A percentile compares a stretch with the other conserved stretches of the same genome.
phyloP scores from a whole-genome alignment of 1,284 basidiomycete species.

The Puccinia coronata region DNA sequence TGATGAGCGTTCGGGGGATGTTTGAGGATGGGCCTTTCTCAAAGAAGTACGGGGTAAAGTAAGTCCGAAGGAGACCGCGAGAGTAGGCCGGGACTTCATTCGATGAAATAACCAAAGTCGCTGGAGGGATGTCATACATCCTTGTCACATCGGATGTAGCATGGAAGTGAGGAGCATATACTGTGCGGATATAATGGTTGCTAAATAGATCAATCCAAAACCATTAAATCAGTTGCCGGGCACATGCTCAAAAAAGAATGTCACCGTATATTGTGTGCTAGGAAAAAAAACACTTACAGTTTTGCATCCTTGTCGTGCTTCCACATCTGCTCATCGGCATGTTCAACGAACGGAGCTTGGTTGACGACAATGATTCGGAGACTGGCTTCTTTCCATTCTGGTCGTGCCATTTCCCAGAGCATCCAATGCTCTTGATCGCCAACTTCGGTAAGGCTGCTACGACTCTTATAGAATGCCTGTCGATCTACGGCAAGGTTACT shows the following conservation, averaged over 20 bases:
- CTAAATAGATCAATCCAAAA: slow-evolving; percentile 3
- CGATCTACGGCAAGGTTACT: slow-evolving; percentile 52
- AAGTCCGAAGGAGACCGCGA: slow-evolving; percentile 53
- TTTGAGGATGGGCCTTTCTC: slow-evolving; percentile 44
- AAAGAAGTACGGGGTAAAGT: slow-evolving; percentile 51
- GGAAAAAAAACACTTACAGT: slow-evolving; percentile 51
- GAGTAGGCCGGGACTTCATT: slow-evolving; percentile 54
- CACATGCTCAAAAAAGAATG: background rate
- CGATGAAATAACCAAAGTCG: slow-evolving; percentile 52
- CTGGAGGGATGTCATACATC: slow-evolving; percentile 47
- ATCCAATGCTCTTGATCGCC: slow-evolving; percentile 54
- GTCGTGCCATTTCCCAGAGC: slow-evolving; percentile 51
- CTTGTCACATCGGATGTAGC: slow-evolving; percentile 36
- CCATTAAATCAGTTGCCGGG: background rate
- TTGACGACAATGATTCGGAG: slow-evolving; percentile 53
- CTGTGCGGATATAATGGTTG: slow-evolving; percentile 51
- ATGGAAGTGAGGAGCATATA: slow-evolving; percentile 53
- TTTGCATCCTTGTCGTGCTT: slow-evolving; percentile 50
- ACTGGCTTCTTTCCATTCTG: slow-evolving; percentile 53
- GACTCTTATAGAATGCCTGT: slow-evolving; percentile 44
- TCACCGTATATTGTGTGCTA: background rate
- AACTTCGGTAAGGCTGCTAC: slow-evolving; percentile 49
- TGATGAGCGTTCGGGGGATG: slow-evolving; percentile 33
- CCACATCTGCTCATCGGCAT: slow-evolving; percentile 54
- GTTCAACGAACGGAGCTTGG: slow-evolving; percentile 54